phyloP scores from a whole-genome alignment of 441 rosid species.

The Croton laevigatus region DNA sequence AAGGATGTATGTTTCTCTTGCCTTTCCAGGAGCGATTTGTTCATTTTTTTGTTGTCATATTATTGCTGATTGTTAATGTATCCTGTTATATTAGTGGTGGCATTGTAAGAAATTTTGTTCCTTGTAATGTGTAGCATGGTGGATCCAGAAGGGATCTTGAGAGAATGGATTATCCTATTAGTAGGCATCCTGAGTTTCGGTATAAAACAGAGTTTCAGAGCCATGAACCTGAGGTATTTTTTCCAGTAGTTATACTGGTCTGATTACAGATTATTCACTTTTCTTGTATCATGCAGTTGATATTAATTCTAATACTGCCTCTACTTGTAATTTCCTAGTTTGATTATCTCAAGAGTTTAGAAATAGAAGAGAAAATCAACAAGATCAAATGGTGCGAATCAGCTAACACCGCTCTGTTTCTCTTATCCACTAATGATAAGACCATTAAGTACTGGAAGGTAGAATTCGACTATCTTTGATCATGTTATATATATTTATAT shows the following conservation, averaged over 20 bases:
- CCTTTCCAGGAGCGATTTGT: slow-evolving; percentile 8
- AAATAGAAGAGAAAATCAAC: slow-evolving; percentile 97
- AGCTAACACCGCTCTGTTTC: slow-evolving; percentile 83
- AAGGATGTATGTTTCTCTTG: slow-evolving; percentile 55
- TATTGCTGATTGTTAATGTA: background rate
- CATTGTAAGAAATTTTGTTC: background rate
- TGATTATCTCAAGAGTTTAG: slow-evolving; percentile 98
- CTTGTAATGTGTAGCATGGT: slow-evolving; percentile 47
- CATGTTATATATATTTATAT: background rate
- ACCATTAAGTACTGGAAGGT: slow-evolving; percentile 97
- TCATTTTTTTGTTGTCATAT: slow-evolving; percentile 16
- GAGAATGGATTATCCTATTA: slow-evolving; percentile 53
- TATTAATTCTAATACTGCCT: background rate
- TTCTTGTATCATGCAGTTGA: background rate
- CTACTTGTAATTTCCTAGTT: slow-evolving; percentile 43
- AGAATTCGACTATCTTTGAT: slow-evolving; percentile 18
- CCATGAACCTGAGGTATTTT: slow-evolving; percentile 91
- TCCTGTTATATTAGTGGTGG: background rate
- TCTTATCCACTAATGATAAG: slow-evolving; percentile 90
- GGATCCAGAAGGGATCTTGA: slow-evolving; percentile 72
- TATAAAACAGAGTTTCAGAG: slow-evolving; percentile 98
- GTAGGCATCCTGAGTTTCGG: slow-evolving; percentile 86
- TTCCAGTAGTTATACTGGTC: slow-evolving; percentile 11
- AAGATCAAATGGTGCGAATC: slow-evolving; percentile 96
- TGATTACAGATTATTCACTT: slow-evolving; percentile 15